Base-by-base conservation (phyloP, 1,284 basidiomycete species). In the Peniophora sp. region DNA sequence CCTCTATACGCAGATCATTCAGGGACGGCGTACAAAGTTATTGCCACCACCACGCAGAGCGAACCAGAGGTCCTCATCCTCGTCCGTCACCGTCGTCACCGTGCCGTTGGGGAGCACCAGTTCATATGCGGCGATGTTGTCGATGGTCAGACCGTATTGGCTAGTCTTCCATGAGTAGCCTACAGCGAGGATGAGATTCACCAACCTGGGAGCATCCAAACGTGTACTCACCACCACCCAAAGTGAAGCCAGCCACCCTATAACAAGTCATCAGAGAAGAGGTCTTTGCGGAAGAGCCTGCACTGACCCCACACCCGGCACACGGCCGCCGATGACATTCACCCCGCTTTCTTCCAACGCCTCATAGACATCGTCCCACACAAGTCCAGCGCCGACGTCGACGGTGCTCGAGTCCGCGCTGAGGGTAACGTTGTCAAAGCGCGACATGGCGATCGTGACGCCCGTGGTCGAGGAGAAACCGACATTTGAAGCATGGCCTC, bases 321-420 rank as follows among this genome's bases (percentile, higher is more conserved):
- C 71, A 2, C 78, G 65, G 17, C 76, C 79, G 9, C 79, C 80
- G 1, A 79, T 69, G 10, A 82, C 77, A 44, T 70, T 81, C 3
- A 76, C 68, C 3, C 65, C 64, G 43, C 69, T 52, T 0, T 70
- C 70, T 5, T 68, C 72, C 0, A 83, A 65, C 2, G 65, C 68
- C 5, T 59, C 63, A 51, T 83, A 84, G 2, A 82, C 79, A 36
- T 77, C 70, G 52, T 81, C 79, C 79, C 80, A 84, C 3, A 73
- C 63, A 8, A 78, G 56, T 6, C 80, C 80, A 2, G 77, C 61
- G 0, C 81, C 81, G 19, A 82, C 59, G 0, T 63, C 66, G 1
- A 64, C 77, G 0, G 69, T 75, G 50, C 70, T 65, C 0, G 67
- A 55, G 0, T 53, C 52, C 2, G 64, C 52, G 49, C 77, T 58